phyloP scores from a whole-genome alignment of 139 green algal genomes.

The Chlorella sp. region DNA sequence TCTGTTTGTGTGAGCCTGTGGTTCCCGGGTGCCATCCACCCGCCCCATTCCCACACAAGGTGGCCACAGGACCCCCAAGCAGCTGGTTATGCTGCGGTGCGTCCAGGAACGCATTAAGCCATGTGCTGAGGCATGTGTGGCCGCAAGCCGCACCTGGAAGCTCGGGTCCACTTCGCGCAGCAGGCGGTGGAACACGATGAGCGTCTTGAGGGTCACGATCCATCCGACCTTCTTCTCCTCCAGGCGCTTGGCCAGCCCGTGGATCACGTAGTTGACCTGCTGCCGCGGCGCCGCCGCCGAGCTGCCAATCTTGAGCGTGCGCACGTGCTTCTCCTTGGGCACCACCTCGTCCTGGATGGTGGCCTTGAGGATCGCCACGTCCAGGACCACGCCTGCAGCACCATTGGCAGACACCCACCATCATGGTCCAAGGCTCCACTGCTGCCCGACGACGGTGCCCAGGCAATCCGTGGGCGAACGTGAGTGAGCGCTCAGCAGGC shows the following conservation, averaged over 20 bases:
- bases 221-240: conserved; percentile 33
- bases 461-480: no score
- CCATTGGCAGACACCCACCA: no score
- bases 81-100: no score
- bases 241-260: conserved; percentile 37
- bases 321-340: conserved; percentile 96
- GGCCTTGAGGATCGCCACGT: conserved; percentile 89
- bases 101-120: not conserved
- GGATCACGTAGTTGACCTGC: conserved; percentile 45
- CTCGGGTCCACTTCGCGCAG: conserved; percentile 68
- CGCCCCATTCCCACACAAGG: no score
- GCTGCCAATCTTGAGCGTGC: conserved; percentile 45
- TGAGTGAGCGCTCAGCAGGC: no score
- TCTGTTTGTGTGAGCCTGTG: no score
- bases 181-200: conserved; percentile 81
- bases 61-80: no score
- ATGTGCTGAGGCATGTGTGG: not conserved
- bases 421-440: no score
- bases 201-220: conserved; percentile 71
- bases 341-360: conserved; percentile 73
- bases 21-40: no score
- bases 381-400: conserved; percentile 45
- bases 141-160: conserved; percentile 48
- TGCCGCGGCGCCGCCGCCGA: conserved; percentile 7
- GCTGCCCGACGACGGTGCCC: no score